Base-by-base conservation (phyloP, 106 monocot genomes). In the Dendrobium chrysotoxum region DNA sequence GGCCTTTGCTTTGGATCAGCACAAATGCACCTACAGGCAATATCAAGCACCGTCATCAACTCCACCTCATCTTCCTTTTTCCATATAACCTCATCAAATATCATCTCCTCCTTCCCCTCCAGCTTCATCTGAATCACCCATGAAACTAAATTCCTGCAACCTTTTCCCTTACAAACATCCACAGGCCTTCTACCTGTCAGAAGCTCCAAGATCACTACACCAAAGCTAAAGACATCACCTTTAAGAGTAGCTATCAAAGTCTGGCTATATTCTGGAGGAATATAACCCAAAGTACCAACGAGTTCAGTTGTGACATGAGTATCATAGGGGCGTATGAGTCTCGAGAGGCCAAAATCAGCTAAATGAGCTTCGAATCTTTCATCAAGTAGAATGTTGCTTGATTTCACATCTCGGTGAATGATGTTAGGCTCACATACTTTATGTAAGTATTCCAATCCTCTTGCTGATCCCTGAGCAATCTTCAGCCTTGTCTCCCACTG, bases 281-380 rank as follows among this genome's bases (percentile, higher is more conserved):
- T 92, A 67, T 92, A 89, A 0, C 92, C 92, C 53, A 92, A 74
- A 26, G 92, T 92, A 1, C 92, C 92, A 1, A 89, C 92, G 23
- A 92, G 80, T 42, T 92, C 92, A 0, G 92, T 92, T 3, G 92
- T 89, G 0, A 92, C 92, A 76, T 92, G 92, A 65, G 92, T 92
- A 8, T 89, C 86, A 26, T 87, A 89, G 0, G 92, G 87, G 46
- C 40, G 81, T 11, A 92, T 92, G 2, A 92, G 86, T 53, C 92
- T 89, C 15, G 92, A 81, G 11, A 92, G 84, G 5, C 92, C 92
- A 41, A 92, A 92, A 86, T 92, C 92, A 0, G 92, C 89, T 55
- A 92, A 74, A 81, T 87, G 89, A 0, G 92, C 87, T 66, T 89
- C 89, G 20, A 92, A 92, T 42, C 46, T 87, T 64, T 92, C 92